Percentiles rank a stretch among this genome's conserved stretches.
phyloP scores from a whole-genome alignment of 805 yeast genomes.

The Saccharomycopsis javanensis region DNA sequence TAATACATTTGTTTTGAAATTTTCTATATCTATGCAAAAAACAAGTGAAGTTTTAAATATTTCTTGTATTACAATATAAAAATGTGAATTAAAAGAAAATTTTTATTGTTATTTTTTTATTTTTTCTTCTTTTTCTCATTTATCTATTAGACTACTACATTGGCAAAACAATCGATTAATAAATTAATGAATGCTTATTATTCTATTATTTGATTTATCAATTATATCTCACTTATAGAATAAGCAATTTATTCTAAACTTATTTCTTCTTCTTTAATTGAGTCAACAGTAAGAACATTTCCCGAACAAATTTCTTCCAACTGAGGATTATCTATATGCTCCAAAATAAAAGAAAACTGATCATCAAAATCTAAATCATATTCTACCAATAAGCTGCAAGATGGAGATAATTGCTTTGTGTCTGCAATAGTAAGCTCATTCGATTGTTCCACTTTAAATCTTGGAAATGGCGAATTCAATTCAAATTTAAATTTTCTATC shows the following conservation, averaged over 20 bases:
- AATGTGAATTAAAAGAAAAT: too few relatives aligned
- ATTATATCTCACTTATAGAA: background rate
- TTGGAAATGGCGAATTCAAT: slow-evolving; percentile 54
- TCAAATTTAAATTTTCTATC: slow-evolving; percentile 30
- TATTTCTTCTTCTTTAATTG: background rate
- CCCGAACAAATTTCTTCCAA: background rate
- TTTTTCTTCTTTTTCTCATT: too few relatives aligned
- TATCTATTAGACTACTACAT: too few relatives aligned
- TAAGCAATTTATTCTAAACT: background rate
- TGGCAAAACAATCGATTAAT: background rate
- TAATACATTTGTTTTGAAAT: background rate
- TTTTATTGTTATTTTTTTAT: too few relatives aligned
- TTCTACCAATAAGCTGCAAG: slow-evolving; percentile 54
- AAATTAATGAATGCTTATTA: too few relatives aligned
- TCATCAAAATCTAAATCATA: slow-evolving; percentile 26
- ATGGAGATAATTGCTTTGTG: slow-evolving; percentile 52
- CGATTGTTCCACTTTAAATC: slow-evolving; percentile 35
- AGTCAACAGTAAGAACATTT: background rate
- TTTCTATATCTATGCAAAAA: too few relatives aligned
- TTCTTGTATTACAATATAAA: too few relatives aligned
- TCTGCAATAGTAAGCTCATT: slow-evolving; percentile 29
- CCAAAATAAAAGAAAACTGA: slow-evolving; percentile 25
- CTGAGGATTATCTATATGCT: slow-evolving; percentile 24
- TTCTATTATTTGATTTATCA: background rate
- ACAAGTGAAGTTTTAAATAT: too few relatives aligned